Conservation (phyloP, 352 stramenopile genomes). For the Phytophthora cajani region DNA sequence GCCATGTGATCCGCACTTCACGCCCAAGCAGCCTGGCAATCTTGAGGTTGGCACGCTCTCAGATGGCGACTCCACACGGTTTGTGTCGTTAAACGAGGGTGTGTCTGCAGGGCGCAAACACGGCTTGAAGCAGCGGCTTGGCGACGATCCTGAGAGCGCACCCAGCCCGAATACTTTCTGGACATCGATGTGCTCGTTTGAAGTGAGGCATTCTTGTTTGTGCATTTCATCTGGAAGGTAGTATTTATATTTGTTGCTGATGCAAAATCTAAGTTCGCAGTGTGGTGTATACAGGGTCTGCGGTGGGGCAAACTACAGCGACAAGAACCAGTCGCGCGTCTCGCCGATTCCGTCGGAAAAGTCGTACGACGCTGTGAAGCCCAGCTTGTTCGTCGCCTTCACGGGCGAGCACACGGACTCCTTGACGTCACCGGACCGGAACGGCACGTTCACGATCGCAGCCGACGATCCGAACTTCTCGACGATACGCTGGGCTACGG, state of each 20-base stretch:
- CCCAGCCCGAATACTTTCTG: constrained; percentile 2
- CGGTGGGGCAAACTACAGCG: constrained; percentile 32
- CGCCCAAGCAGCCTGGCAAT: background rate
- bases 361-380: constrained; percentile 74
- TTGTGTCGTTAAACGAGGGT: background rate
- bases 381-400: constrained; percentile 74
- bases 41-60: constrained; percentile 4
- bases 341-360: constrained; percentile 73
- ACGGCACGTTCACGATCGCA: constrained; percentile 70
- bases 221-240: constrained; percentile 20
- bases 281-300: constrained; percentile 21
- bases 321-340: constrained; percentile 83
- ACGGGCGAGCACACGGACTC: constrained; percentile 78
- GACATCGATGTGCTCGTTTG: background rate
- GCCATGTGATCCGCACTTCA: background rate
- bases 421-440: constrained; percentile 81
- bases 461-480: constrained; percentile 74
- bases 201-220: constrained; percentile 1
- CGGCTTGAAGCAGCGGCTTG: background rate
- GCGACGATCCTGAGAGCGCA: background rate
- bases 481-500: constrained; percentile 67
- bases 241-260: constrained; percentile 13
- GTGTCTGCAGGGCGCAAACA: background rate
- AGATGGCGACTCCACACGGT: background rate
- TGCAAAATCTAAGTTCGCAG: constrained; percentile 32